Evolutionary conservation across 768 basidiomycete species (phyloP).

Genomic region (Hygrophorus pudorinus): DNA sequence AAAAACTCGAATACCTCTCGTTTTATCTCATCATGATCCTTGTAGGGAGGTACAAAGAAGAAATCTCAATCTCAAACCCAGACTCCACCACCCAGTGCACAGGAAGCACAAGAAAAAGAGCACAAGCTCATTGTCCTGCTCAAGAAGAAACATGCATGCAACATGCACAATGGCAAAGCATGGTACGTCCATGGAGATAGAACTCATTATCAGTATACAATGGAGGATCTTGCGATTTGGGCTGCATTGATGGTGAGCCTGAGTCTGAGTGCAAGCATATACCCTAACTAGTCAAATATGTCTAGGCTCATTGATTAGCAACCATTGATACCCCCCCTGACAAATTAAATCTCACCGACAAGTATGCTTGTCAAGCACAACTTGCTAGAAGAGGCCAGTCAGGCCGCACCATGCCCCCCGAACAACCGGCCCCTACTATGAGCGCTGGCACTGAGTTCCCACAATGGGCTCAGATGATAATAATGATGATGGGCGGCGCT

Average conservation of each 20-base stretch:
- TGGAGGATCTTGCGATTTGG: conserved; percentile 3
- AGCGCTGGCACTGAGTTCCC: background rate
- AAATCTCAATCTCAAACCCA: background rate
- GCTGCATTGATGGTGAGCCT: conserved; percentile 1
- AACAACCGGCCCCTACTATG: background rate
- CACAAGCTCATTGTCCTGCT: background rate
- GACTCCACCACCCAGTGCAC: background rate
- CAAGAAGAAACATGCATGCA: background rate
- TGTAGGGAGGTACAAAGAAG: background rate
- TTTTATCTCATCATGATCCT: background rate
- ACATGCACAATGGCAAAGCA: background rate
- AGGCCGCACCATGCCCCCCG: background rate
- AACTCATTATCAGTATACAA: conserved; percentile 4
- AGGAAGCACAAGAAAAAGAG: background rate
- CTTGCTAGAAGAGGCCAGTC: background rate
- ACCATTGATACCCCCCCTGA: conserved; percentile 1
- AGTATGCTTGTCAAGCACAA: background rate
- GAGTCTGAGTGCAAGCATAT: too few relatives aligned
- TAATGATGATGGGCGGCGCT: background rate
- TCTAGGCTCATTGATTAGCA: conserved; percentile 1
- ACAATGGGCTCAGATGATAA: background rate
- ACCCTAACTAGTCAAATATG: too few relatives aligned
- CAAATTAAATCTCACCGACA: conserved; percentile 5
- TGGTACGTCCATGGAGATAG: conserved; percentile 2
- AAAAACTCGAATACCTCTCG: background rate